Percentiles rank a stretch among this genome's conserved stretches.
These are phyloP conservation scores for Chrysanthemum makinoi DNA, from an alignment of 129 eudicot species.

Conservation along the genomic window DNA sequence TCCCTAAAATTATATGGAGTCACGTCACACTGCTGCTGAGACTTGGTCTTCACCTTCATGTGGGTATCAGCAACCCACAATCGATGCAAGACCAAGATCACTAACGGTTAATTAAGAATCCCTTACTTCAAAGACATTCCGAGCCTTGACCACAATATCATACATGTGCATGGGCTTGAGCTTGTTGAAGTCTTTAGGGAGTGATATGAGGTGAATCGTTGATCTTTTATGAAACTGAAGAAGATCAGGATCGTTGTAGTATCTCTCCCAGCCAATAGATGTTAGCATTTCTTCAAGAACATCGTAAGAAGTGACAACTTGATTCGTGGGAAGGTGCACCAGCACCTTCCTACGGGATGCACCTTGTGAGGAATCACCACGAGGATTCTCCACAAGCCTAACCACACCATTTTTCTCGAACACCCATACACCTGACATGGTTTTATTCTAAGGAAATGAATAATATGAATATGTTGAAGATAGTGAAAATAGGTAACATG, in stretches of 20 bases:
- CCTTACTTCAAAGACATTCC: conserved; percentile 77
- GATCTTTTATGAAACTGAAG: conserved; percentile 81
- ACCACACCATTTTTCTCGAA: conserved; percentile 77
- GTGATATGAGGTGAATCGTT: conserved; percentile 72
- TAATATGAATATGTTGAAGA: conserved; percentile 4
- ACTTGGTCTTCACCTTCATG: no score
- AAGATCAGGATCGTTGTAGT: conserved; percentile 60
- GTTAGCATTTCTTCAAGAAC: conserved; percentile 51
- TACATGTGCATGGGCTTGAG: conserved; percentile 67
- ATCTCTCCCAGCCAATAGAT: conserved; percentile 80
- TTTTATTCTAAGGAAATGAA: neutral
- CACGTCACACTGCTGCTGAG: no score
- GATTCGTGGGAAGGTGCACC: conserved; percentile 56
- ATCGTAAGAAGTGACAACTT: conserved; percentile 27
- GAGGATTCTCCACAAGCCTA: conserved; percentile 66
- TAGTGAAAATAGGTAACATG: conserved; percentile 14
- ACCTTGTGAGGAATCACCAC: conserved; percentile 42
- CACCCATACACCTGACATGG: conserved; percentile 95
- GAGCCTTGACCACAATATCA: conserved; percentile 80
- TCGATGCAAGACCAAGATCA: conserved; percentile 7
- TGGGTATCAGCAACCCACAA: no score
- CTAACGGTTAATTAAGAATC: conserved; percentile 19
- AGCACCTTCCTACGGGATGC: conserved; percentile 41
- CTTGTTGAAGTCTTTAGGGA: conserved; percentile 54
- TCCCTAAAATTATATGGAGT: no score